Conservation (phyloP, 805 yeast species). For the Pichia kluyveri region DNA sequence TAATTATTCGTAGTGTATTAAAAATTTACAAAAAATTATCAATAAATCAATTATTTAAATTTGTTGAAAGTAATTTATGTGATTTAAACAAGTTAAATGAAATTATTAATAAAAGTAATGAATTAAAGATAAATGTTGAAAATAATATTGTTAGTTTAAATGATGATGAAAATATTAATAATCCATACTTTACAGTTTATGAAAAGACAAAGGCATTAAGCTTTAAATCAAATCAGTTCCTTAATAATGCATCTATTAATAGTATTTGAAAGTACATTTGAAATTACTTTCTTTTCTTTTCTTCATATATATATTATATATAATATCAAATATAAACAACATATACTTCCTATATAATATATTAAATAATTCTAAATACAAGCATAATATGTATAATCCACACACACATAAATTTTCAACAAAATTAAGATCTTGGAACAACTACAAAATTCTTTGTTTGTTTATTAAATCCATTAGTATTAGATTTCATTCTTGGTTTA, state of each 20-base stretch:
- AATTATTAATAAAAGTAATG: conserved; percentile 19
- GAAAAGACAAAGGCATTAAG: conserved; percentile 61
- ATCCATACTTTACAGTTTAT: conserved; percentile 58
- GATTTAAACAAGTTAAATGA: conserved; percentile 10
- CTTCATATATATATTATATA: background rate
- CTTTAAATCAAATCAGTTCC: conserved; percentile 49
- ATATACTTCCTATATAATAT: no score
- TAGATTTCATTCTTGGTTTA: conserved; percentile 24
- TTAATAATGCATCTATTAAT: conserved; percentile 33
- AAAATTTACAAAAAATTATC: conserved; percentile 19
- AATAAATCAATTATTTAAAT: conserved; percentile 12
- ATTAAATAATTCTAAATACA: no score
- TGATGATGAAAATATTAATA: conserved; percentile 36
- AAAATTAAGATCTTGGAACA: conserved; percentile 21
- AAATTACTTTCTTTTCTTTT: background rate
- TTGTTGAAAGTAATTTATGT: background rate
- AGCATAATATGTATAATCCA: no score
- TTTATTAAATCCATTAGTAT: conserved; percentile 24
- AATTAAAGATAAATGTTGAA: conserved; percentile 18
- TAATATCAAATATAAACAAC: background rate
- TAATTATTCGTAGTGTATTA: conserved; percentile 18
- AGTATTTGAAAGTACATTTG: conserved; percentile 1
- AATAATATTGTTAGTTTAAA: conserved; percentile 31
- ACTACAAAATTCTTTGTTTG: conserved; percentile 21
- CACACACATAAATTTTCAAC: background rate